phyloP scores from a whole-genome alignment of 305 asterid genomes.

The Solanum aculeatissimum region DNA sequence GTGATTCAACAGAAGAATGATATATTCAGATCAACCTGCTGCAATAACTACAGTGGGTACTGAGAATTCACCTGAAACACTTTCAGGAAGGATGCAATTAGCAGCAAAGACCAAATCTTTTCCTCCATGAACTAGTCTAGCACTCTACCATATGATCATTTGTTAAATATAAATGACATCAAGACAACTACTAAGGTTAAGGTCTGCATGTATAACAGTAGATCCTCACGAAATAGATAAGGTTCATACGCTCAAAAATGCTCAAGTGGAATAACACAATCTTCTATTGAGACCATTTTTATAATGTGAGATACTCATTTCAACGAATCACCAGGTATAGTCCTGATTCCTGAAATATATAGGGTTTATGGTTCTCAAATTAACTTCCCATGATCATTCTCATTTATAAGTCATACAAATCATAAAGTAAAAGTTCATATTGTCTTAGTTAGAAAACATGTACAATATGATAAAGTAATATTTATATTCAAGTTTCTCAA shows the following conservation, averaged over 20 bases:
- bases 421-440: background rate
- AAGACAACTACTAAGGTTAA: background rate
- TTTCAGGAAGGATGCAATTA: background rate
- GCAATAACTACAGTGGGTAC: background rate
- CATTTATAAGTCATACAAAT: background rate
- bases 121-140: background rate
- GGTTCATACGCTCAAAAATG: background rate
- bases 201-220: background rate
- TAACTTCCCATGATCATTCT: background rate
- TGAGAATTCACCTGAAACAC: background rate
- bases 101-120: background rate
- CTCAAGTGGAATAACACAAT: background rate
- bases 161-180: background rate
- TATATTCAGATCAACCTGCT: background rate
- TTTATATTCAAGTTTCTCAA: background rate
- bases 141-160: background rate
- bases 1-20: background rate
- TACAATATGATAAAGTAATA: background rate
- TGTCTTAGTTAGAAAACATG: background rate
- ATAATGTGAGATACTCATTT: background rate
- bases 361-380: background rate
- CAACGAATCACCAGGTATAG: background rate
- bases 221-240: background rate
- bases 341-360: background rate
- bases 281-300: background rate